Evolutionary conservation across 2,329 filamentous ascomycete genomes (phyloP).

Genomic region (Amauroascus verrucosus): DNA sequence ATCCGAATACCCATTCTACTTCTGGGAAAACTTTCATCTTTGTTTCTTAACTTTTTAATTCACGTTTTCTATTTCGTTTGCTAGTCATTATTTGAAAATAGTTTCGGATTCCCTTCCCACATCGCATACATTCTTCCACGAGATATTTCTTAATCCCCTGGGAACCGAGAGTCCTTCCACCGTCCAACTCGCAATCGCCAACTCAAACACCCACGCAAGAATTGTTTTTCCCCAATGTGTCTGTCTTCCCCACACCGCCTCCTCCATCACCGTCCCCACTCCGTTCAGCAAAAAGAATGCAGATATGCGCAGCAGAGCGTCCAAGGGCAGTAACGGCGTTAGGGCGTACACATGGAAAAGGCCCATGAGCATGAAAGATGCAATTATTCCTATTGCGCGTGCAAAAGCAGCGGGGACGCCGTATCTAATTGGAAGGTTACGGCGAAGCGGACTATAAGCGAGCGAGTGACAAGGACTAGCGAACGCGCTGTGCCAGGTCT

Average conservation of each 20-base stretch:
- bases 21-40: too few relatives aligned
- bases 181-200: slow-evolving; percentile 22
- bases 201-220: slow-evolving; percentile 23
- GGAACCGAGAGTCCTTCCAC: slow-evolving; percentile 21
- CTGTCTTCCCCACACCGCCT: slow-evolving; percentile 20
- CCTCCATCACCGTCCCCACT: slow-evolving; percentile 26
- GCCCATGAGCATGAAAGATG: slow-evolving; percentile 33
- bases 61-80: background rate
- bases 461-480: slow-evolving; percentile 32
- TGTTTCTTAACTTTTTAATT: too few relatives aligned
- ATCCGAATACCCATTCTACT: too few relatives aligned
- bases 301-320: slow-evolving; percentile 27
- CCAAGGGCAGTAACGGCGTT: slow-evolving; percentile 25
- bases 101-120: slow-evolving; percentile 11
- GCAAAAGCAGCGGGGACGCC: slow-evolving; percentile 27
- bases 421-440: slow-evolving; percentile 21
- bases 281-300: slow-evolving; percentile 36
- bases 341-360: slow-evolving; percentile 33
- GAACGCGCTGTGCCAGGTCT: slow-evolving; percentile 38
- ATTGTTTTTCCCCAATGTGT: slow-evolving; percentile 20
- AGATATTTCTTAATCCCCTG: slow-evolving; percentile 18
- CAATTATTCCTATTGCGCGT: slow-evolving; percentile 28
- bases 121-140: slow-evolving; percentile 18
- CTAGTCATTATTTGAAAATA: slow-evolving; percentile 1
- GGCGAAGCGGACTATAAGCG: slow-evolving; percentile 31